Percentiles rank a stretch among this genome's conserved stretches.
phyloP scores from a whole-genome alignment of 2,329 filamentous ascomycete genomes.

The Chaetomiaceae sp. region DNA sequence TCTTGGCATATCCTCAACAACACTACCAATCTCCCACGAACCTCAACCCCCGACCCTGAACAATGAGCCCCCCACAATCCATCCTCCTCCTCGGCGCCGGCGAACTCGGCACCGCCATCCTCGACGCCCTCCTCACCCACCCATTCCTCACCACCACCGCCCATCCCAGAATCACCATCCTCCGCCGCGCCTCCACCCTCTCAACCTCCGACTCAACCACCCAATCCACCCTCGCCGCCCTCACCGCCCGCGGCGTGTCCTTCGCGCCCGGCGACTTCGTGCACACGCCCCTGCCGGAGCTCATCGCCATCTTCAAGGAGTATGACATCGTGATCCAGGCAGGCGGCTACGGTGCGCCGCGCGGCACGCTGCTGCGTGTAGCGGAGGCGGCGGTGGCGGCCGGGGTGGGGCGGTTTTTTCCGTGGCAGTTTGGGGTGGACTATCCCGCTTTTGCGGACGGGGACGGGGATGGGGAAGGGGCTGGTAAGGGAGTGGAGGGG shows the following conservation, averaged over 20 bases:
- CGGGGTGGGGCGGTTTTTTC: conserved; percentile 48
- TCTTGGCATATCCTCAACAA: no score
- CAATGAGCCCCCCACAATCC: conserved; percentile 12
- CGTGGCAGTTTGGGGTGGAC: conserved; percentile 70
- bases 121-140: conserved; percentile 45
- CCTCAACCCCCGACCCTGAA: neutral
- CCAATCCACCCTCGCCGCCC: conserved; percentile 27
- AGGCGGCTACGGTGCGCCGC: conserved; percentile 51
- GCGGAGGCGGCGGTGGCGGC: conserved; percentile 48
- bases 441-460: conserved; percentile 58
- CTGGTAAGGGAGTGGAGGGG: no score
- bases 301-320: conserved; percentile 37
- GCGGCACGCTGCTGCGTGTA: conserved; percentile 53
- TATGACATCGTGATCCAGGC: conserved; percentile 55
- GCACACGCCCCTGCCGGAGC: conserved; percentile 28
- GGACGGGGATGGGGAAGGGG: conserved; percentile 48
- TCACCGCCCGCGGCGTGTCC: conserved; percentile 34
- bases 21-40: neutral
- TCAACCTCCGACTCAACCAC: conserved; percentile 32
- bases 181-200: conserved; percentile 33
- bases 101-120: conserved; percentile 54
- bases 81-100: conserved; percentile 61
- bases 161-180: no score
- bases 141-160: conserved; percentile 21
- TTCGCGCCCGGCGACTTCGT: conserved; percentile 43